Conservation (phyloP, 495 filamentous ascomycete species). For the Xylaria flabelliformis region DNA sequence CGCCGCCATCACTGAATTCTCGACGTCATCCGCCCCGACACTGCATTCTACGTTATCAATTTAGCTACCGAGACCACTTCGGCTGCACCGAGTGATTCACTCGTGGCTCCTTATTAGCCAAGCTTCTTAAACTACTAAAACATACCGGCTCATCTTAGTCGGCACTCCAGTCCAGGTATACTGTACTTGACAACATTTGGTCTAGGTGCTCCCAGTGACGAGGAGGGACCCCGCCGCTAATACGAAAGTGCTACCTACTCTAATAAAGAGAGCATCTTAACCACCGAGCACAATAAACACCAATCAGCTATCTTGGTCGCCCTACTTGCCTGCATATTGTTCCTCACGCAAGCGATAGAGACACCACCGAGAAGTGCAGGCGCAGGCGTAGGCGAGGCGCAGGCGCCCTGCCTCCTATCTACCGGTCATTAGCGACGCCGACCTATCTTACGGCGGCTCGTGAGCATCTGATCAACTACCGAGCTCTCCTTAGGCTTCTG, state of each 20-base stretch:
- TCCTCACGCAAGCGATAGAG: neutral
- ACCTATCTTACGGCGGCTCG: neutral
- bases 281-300: neutral
- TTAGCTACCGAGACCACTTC: neutral
- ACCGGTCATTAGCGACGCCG: slow-evolving; percentile 31
- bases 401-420: slow-evolving; percentile 27
- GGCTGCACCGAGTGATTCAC: neutral
- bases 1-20: slow-evolving; percentile 1
- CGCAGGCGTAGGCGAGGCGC: slow-evolving; percentile 20
- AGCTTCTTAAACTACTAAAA: neutral
- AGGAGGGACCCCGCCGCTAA: slow-evolving; percentile 14
- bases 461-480: neutral
- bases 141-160: slow-evolving; percentile 10
- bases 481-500: neutral
- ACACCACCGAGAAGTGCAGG: slow-evolving; percentile 19
- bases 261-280: neutral
- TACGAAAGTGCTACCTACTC: slow-evolving; percentile 7
- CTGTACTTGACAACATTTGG: slow-evolving; percentile 3
- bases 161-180: slow-evolving; percentile 1
- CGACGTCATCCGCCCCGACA: slow-evolving; percentile 23
- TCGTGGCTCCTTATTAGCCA: slow-evolving; percentile 4
- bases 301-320: slow-evolving; percentile 10
- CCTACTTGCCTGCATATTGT: neutral
- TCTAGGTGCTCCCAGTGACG: slow-evolving; percentile 10
- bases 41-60: slow-evolving; percentile 5